These are phyloP conservation scores for Diospyros lotus DNA, from an alignment of 148 eudicot genomes.

Conservation along the genomic window DNA sequence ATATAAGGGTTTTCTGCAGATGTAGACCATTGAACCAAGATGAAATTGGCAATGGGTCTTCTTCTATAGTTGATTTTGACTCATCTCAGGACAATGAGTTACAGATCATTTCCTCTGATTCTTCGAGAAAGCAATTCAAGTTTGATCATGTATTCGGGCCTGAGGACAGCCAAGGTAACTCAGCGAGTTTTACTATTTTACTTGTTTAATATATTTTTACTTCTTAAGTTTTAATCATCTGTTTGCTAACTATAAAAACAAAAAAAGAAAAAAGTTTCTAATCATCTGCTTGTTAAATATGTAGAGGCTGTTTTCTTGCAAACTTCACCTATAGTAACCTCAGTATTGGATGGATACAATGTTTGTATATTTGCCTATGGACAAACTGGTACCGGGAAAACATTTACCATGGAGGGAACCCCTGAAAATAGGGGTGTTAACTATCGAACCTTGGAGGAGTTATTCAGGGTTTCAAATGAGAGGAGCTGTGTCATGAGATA, in stretches of 20 bases:
- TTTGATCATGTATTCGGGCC: constrained; percentile 91
- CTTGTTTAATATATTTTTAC: neutral
- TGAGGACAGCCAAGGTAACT: constrained; percentile 73
- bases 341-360: constrained; percentile 86
- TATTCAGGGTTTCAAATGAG: constrained; percentile 55
- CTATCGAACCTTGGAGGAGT: constrained; percentile 77
- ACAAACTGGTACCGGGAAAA: constrained; percentile 97
- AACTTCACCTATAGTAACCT: constrained; percentile 71
- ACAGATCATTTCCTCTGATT: constrained; percentile 62
- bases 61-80: constrained; percentile 65
- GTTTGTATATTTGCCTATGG: constrained; percentile 98
- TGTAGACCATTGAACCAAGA: constrained; percentile 77
- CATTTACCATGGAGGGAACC: constrained; percentile 97
- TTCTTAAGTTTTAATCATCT: neutral
- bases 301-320: constrained; percentile 73
- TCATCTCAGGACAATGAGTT: constrained; percentile 72
- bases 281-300: constrained; percentile 14
- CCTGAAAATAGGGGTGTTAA: constrained; percentile 88
- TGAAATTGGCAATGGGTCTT: constrained; percentile 54
- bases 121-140: constrained; percentile 83
- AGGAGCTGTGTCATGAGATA: constrained; percentile 68
- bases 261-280: neutral
- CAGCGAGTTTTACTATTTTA: neutral
- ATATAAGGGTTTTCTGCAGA: constrained; percentile 91
- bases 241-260: neutral